phyloP scores from a whole-genome alignment of 2,329 filamentous ascomycete genomes.

The Aureobasidium pullulans region DNA sequence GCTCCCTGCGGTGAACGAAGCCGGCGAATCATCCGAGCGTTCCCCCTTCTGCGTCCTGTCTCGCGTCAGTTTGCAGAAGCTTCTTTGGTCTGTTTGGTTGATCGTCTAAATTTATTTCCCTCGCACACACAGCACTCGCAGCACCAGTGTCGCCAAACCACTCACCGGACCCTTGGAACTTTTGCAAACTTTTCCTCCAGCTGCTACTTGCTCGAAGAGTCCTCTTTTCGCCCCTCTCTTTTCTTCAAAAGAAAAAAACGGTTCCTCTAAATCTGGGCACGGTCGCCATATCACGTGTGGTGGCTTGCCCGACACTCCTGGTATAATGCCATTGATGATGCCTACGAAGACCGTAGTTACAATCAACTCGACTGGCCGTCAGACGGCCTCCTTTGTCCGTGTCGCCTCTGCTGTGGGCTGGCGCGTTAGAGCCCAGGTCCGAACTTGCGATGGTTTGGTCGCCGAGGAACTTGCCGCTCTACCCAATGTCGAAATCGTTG shows the following conservation, averaged over 20 bases:
- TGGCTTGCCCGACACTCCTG: slow-evolving; percentile 10
- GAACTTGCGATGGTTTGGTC: slow-evolving; percentile 78
- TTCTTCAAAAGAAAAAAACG: slow-evolving; percentile 9
- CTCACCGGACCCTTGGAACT: neutral
- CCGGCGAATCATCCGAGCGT: slow-evolving; percentile 12
- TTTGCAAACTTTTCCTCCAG: neutral
- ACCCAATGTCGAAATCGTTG: slow-evolving; percentile 68
- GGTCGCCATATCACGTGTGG: slow-evolving; percentile 12
- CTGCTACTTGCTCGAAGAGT: neutral
- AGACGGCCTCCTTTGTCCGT: slow-evolving; percentile 90
- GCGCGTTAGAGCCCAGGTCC: slow-evolving; percentile 83
- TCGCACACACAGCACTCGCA: neutral
- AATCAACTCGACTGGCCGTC: slow-evolving; percentile 91
- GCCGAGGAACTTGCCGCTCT: slow-evolving; percentile 77
- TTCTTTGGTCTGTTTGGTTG: slow-evolving; percentile 2
- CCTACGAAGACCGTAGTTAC: slow-evolving; percentile 73
- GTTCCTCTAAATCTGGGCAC: slow-evolving; percentile 6
- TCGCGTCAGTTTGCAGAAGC: slow-evolving; percentile 5
- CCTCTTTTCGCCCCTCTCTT: neutral
- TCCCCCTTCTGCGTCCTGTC: neutral
- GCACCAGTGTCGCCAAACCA: neutral
- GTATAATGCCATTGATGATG: slow-evolving; percentile 21
- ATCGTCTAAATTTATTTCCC: slow-evolving; percentile 4
- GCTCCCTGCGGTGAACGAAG: slow-evolving; percentile 8
- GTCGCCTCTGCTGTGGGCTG: slow-evolving; percentile 92